These are phyloP conservation scores for Agroathelia rolfsii DNA, from an alignment of 1,284 basidiomycete species.

Conservation along the genomic window DNA sequence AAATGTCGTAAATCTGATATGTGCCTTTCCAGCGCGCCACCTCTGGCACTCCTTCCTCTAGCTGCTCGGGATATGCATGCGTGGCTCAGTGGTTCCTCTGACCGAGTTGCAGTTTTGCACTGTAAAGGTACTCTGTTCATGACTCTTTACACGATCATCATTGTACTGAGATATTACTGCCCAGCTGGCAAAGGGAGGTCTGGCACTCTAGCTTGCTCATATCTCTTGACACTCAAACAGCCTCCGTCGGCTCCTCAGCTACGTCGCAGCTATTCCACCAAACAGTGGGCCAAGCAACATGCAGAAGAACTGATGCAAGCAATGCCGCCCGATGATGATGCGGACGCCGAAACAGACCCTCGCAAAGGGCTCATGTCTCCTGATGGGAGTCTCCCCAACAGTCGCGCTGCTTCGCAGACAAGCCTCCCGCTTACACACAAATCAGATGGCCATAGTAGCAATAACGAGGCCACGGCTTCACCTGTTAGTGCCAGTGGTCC, in stretches of 20 bases:
- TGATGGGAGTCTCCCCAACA: too few species aligned
- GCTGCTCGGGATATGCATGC: constrained; percentile 68
- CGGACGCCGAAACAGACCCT: too few species aligned
- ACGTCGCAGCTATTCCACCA: constrained; percentile 35
- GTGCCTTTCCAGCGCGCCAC: constrained; percentile 51
- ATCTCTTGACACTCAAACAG: constrained; percentile 55
- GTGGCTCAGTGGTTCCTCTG: constrained; percentile 65
- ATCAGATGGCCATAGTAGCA: too few species aligned
- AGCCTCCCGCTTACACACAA: too few species aligned
- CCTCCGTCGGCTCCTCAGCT: constrained; percentile 37
- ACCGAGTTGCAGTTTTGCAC: constrained; percentile 75
- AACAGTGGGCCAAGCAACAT: constrained; percentile 36
- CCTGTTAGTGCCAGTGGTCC: too few species aligned
- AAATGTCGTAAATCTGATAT: too few species aligned
- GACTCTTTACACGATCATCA: constrained; percentile 2
- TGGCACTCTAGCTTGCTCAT: constrained; percentile 73
- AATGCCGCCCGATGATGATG: constrained; percentile 32
- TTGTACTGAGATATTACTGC: too few species aligned
- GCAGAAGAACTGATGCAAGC: constrained; percentile 41
- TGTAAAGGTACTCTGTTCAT: constrained; percentile 59
- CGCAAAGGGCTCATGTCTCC: too few species aligned
- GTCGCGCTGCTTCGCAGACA: too few species aligned
- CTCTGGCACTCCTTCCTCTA: constrained; percentile 70
- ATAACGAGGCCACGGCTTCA: too few species aligned
- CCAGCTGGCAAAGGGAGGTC: constrained; percentile 75